Conservation (phyloP, 2,329 filamentous ascomycete species). For the Colletotrichum falcatum region DNA sequence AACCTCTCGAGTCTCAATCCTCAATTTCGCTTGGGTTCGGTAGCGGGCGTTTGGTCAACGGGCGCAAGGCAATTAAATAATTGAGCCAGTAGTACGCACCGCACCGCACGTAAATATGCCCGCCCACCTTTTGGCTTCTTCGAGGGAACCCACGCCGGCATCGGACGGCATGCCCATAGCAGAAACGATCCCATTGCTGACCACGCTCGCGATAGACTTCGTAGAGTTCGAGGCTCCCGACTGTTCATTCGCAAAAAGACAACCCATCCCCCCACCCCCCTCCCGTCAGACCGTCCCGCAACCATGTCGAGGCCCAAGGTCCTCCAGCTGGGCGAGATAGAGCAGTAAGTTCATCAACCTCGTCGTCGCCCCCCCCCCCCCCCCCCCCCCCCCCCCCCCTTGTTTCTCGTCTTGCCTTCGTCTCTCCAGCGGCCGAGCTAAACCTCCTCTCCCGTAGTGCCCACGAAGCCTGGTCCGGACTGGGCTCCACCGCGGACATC, state of each 20-base stretch:
- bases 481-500: constrained; percentile 74
- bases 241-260: not conserved
- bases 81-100: too few relatives aligned
- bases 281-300: not conserved
- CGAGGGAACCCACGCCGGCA: not conserved
- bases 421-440: too few relatives aligned
- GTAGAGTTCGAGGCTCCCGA: too few relatives aligned
- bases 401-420: too few relatives aligned
- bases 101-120: not conserved
- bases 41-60: not conserved
- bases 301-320: constrained; percentile 48
- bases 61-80: not conserved
- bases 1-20: not conserved
- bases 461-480: constrained; percentile 70
- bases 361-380: not conserved
- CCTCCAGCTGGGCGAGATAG: constrained; percentile 54
- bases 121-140: not conserved
- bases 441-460: constrained; percentile 63
- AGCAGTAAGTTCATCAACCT: constrained; percentile 51
- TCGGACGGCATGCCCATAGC: not conserved
- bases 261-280: too few relatives aligned
- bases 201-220: not conserved
- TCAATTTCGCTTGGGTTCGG: not conserved
- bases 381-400: too few relatives aligned
- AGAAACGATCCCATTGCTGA: not conserved